Evolutionary conservation across 805 yeast species (phyloP), one percentile per base, ranked within the genome.

Genomic region (Suhomyces xylopsoci): DNA sequence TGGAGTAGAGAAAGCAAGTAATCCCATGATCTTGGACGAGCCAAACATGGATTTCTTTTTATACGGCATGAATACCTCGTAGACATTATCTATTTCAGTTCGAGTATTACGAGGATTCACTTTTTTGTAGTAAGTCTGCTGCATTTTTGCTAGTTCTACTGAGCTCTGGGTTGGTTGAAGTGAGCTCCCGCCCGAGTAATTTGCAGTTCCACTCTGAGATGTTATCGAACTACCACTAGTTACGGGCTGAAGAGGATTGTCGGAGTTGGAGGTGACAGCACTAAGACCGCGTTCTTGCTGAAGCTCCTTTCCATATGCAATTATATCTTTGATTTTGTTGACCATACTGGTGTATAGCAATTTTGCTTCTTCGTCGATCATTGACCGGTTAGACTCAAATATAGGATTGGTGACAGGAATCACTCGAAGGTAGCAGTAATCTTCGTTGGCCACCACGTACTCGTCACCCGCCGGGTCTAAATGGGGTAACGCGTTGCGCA

Each of bases 301-400:
- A 14, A 65, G 55, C 30, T 65, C 70, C 24, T 58, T 60, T 1
- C 70, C 74, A 9, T 55, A 42, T 7, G 58, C 62, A 12, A 74
- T 62, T 20, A 58, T 60, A 28, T 68, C 73, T 24, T 67, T 63
- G 44, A 73, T 60, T 17, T 66, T 55, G 14, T 59, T 54, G 5
- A 70, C 56, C 63, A 68, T 59, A 48, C 66, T 61, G 19, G 61
- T 48, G 52, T 65, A 67, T n/a, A 69, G 65, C 54, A 73, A 60
- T 42, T 60, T 63, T 4, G 77, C 73, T 50, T 71, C 73, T 52
- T 65, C 66, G 41, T 65, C 56, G 15, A 67, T 67, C 69, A 68
- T 57, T 6, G 62, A 54, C 34, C 73, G 49, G 53, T 70, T 70
- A 25, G 67, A 53, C 34, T 66, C 68, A 43, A 68, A 65, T 1